Base-by-base conservation (phyloP, 1,284 basidiomycete genomes). In the Fomitopsis schrenkii region DNA sequence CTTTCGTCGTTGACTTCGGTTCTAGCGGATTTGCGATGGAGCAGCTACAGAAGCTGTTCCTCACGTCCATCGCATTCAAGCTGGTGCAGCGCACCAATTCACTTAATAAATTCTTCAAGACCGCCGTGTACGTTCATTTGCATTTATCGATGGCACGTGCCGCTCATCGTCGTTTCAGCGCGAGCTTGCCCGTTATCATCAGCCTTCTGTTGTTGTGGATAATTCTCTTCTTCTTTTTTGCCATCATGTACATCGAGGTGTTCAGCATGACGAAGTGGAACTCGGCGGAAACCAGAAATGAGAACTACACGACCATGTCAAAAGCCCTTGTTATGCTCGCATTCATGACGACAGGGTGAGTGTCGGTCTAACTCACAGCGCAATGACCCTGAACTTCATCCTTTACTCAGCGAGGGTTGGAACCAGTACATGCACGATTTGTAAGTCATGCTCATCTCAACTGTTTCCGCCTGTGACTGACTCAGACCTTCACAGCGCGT, bases 61-160 rank as follows among this genome's bases (percentile, higher is more conserved):
- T 99, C 50, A 94, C 97, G 64, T 90, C 89, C 65, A 93, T 98
- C 57, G 89, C 94, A 0, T 90, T 98, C 81, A 99, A 99, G 76
- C 83, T 99, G 26, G 93, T 98, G 1, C 94, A 98, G 72, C 85
- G 93, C 57, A 91, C 90, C 63, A 90, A 95, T 70, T 88, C 87
- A 64, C 80, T 99, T 62, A 98, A 98, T 70, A 94, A 97, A 76
- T 80, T 99, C 19, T 98, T 98, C 85, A 98, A 98, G 77, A 98
- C 95, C 7, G 93, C 94, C 1, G 84, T 94, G 93, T 95, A 78
- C 66, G 93, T 81, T 7, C 35, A 7, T 22, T 2, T 52, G 3
- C 41, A 26, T 55, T 59, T 15, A 33, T 50, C 54, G 2, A 58
- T 10, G 9, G n/a, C 38, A 30, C 50, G 14, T 46, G 28, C 46